Conservation (phyloP, 305 asterid species). For the Withania somnifera region DNA sequence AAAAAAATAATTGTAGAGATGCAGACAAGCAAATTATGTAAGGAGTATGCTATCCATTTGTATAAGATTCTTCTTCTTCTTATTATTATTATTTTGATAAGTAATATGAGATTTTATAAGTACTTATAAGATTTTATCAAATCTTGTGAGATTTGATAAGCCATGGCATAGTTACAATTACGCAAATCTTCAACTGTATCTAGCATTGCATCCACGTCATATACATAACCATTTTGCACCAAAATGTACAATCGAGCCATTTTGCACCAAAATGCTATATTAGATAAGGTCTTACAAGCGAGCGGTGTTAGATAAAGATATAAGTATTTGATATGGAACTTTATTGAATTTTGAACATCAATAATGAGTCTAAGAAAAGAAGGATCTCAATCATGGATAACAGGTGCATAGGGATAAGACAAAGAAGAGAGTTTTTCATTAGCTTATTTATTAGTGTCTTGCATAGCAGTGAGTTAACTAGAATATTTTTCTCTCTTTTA, state of each 20-base stretch:
- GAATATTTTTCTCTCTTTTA: neutral
- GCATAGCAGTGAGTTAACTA: neutral
- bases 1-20: neutral
- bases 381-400: neutral
- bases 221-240: neutral
- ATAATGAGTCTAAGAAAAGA: neutral
- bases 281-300: neutral
- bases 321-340: neutral
- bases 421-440: too few species aligned
- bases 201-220: neutral
- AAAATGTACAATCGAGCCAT: neutral
- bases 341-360: neutral
- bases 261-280: neutral
- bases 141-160: too few species aligned
- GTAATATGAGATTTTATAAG: neutral
- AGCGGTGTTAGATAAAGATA: neutral
- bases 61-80: neutral
- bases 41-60: neutral
- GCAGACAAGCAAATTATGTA: neutral
- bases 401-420: too few species aligned
- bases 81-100: too few species aligned
- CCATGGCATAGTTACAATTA: neutral
- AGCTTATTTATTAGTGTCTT: neutral
- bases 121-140: too few species aligned
- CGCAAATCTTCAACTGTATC: neutral